Evolutionary conservation across 2,329 filamentous ascomycete genomes (phyloP).

Genomic region (Fusarium azukiicola): DNA sequence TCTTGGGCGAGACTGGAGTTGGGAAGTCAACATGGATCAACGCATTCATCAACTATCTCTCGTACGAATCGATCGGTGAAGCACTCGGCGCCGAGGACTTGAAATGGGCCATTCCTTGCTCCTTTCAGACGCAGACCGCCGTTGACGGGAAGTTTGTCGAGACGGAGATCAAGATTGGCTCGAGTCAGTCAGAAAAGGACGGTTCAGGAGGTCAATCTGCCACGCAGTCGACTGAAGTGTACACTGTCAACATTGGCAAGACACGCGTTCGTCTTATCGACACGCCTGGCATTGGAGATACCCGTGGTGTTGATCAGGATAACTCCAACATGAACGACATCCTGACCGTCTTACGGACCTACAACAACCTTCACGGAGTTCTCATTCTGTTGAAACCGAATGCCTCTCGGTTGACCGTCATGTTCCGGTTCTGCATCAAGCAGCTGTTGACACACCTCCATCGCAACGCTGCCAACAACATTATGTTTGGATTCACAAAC

Average conservation of each 20-base stretch:
- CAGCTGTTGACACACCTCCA: slow-evolving; percentile 4
- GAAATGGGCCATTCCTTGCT: slow-evolving; percentile 6
- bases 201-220: slow-evolving; percentile 1
- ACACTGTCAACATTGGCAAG: slow-evolving; percentile 5
- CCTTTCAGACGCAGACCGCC: slow-evolving; percentile 8
- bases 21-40: slow-evolving; percentile 73
- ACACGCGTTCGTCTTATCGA: not conserved
- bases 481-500: slow-evolving; percentile 5
- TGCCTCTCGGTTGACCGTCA: not conserved
- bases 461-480: slow-evolving; percentile 5
- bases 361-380: slow-evolving; percentile 2
- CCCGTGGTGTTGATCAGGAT: not conserved
- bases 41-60: slow-evolving; percentile 69
- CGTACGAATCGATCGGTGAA: slow-evolving; percentile 49
- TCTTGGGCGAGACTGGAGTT: slow-evolving; percentile 64
- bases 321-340: slow-evolving; percentile 11
- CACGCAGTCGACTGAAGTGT: slow-evolving; percentile 1
- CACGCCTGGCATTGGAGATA: not conserved
- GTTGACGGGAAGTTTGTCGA: not conserved
- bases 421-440: not conserved
- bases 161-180: slow-evolving; percentile 1
- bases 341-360: not conserved
- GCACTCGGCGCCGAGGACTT: not conserved
- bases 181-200: not conserved
- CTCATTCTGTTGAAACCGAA: not conserved